Evolutionary conservation across 2,329 filamentous ascomycete genomes (phyloP).

Genomic region (Aspergillus candidus): DNA sequence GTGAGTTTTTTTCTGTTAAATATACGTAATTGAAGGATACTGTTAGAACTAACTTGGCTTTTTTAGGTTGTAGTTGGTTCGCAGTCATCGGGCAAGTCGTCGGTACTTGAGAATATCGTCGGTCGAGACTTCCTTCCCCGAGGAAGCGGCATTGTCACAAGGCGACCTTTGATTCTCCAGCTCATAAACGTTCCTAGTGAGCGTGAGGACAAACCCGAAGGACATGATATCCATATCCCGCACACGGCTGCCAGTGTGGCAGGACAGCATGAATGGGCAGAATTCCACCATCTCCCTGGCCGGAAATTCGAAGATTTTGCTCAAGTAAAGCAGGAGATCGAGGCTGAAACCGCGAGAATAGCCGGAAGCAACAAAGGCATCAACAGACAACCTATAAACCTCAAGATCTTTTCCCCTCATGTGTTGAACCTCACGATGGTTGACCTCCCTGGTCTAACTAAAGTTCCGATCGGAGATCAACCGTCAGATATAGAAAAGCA

Average conservation of each 20-base stretch:
- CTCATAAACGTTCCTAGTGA: constrained; percentile 89
- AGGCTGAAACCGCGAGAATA: constrained; percentile 92
- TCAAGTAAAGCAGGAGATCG: constrained; percentile 92
- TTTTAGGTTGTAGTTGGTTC: constrained; percentile 91
- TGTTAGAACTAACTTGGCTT: not conserved
- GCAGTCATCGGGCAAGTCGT: constrained; percentile 97
- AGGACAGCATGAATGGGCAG: constrained; percentile 71
- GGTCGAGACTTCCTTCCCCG: constrained; percentile 94
- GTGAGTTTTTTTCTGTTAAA: constrained; percentile 53
- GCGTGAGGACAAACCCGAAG: constrained; percentile 60
- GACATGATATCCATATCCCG: constrained; percentile 60
- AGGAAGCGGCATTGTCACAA: constrained; percentile 92
- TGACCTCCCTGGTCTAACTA: constrained; percentile 90
- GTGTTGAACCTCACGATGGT: constrained; percentile 95
- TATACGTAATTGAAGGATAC: not conserved
- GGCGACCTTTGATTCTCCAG: constrained; percentile 89
- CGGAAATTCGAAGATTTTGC: constrained; percentile 85
- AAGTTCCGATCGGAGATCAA: constrained; percentile 97
- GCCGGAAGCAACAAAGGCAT: constrained; percentile 97
- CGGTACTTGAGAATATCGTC: constrained; percentile 97
- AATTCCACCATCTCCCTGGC: constrained; percentile 92
- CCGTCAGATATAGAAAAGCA: constrained; percentile 98
- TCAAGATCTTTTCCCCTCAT: constrained; percentile 96
- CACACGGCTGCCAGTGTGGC: constrained; percentile 72
- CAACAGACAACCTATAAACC: constrained; percentile 92